Conservation (phyloP, 2,329 filamentous ascomycete genomes). For the Fusarium sulawesiense region DNA sequence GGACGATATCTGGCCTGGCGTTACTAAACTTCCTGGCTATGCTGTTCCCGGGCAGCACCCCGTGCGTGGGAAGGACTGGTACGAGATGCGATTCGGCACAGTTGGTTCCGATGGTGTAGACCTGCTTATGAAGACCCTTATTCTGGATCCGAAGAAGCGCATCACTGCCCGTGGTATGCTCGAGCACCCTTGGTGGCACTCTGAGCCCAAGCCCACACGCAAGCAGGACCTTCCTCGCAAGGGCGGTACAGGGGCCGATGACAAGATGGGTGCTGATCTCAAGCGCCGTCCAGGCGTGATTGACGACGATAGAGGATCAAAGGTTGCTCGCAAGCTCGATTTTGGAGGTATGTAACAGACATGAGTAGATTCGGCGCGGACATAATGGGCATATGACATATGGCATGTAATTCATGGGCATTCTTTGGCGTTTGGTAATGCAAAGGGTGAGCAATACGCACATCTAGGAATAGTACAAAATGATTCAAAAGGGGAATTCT, state of each 20-base stretch:
- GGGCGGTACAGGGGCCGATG: slow-evolving; percentile 74
- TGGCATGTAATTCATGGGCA: slow-evolving; percentile 16
- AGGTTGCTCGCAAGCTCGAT: slow-evolving; percentile 85
- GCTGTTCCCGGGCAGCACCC: slow-evolving; percentile 74
- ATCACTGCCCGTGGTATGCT: slow-evolving; percentile 82
- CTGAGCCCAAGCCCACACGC: slow-evolving; percentile 82
- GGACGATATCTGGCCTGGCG: slow-evolving; percentile 95
- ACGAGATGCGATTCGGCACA: slow-evolving; percentile 80
- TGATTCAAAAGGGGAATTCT: slow-evolving; percentile 2
- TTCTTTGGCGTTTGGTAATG: slow-evolving; percentile 27
- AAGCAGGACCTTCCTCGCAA: slow-evolving; percentile 86
- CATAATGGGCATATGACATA: background rate
- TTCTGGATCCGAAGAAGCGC: slow-evolving; percentile 86
- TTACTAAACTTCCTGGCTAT: slow-evolving; percentile 82
- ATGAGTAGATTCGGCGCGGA: slow-evolving; percentile 1
- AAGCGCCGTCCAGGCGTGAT: slow-evolving; percentile 77
- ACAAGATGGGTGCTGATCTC: slow-evolving; percentile 84
- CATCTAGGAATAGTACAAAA: slow-evolving; percentile 2
- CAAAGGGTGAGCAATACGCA: background rate
- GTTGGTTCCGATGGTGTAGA: slow-evolving; percentile 87
- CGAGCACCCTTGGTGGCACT: slow-evolving; percentile 86
- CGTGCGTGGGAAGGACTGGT: slow-evolving; percentile 76
- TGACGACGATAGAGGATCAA: slow-evolving; percentile 75
- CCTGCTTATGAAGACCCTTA: slow-evolving; percentile 84
- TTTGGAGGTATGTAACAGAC: slow-evolving; percentile 65